These are phyloP conservation scores for Agapanthus africanus DNA, from an alignment of 106 monocot species.

Conservation along the genomic window DNA sequence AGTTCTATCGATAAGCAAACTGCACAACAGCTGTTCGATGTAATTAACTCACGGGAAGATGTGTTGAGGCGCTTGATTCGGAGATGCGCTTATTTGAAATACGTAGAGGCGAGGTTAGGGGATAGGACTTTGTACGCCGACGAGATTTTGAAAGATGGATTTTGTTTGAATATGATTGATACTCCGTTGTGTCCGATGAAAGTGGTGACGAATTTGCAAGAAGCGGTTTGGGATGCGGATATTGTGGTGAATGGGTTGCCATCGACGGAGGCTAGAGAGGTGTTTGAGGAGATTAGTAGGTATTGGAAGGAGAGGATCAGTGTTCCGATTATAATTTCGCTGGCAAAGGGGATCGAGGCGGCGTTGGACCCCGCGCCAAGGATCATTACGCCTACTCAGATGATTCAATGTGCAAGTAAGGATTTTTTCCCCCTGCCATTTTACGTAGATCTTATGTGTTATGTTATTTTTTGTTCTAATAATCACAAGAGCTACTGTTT, in stretches of 20 bases:
- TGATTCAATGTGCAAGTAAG: slow-evolving; percentile 86
- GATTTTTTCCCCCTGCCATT: too few species aligned
- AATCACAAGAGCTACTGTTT: too few species aligned
- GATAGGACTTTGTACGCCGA: slow-evolving; percentile 71
- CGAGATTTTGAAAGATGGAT: slow-evolving; percentile 84
- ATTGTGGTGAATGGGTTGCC: slow-evolving; percentile 86
- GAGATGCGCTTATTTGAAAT: slow-evolving; percentile 80
- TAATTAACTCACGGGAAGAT: slow-evolving; percentile 84
- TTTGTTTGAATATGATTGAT: slow-evolving; percentile 92
- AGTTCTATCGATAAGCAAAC: slow-evolving; percentile 60
- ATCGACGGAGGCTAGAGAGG: slow-evolving; percentile 71
- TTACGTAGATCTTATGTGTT: too few species aligned
- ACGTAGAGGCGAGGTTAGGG: slow-evolving; percentile 75
- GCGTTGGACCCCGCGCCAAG: slow-evolving; percentile 59
- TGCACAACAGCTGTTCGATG: slow-evolving; percentile 79
- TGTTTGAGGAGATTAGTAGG: slow-evolving; percentile 72
- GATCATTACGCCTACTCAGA: slow-evolving; percentile 87
- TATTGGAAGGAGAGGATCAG: slow-evolving; percentile 88
- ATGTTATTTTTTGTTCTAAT: too few species aligned
- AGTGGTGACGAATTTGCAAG: slow-evolving; percentile 88
- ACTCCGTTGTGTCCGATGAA: slow-evolving; percentile 84
- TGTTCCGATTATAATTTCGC: slow-evolving; percentile 63
- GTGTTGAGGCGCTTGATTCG: slow-evolving; percentile 60
- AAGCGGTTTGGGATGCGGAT: slow-evolving; percentile 96
- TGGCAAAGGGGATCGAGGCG: slow-evolving; percentile 89